Evolutionary conservation across 163 green algal species (phyloP).

Genomic region (Scenedesmus sp.): DNA sequence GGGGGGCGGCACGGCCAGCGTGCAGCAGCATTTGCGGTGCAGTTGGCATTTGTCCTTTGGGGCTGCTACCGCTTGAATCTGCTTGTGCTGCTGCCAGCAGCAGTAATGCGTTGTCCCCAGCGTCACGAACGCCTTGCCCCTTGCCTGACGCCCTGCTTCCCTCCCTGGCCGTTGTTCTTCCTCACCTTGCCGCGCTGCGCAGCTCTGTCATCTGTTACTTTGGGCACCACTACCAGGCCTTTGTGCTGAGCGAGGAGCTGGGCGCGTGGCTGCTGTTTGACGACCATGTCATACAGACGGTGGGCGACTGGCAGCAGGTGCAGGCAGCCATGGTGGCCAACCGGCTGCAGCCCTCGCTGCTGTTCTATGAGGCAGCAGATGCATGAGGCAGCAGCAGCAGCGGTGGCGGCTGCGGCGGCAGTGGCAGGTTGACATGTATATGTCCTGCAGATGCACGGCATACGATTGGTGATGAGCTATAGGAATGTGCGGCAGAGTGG

Average conservation of each 20-base stretch:
- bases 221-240: constrained; percentile 82
- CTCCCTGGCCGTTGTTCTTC: neutral
- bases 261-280: constrained; percentile 81
- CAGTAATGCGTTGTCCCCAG: no score
- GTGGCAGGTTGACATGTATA: neutral
- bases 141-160: no score
- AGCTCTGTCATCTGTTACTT: constrained; percentile 77
- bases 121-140: no score
- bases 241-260: constrained; percentile 76
- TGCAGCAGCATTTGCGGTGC: neutral
- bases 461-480: no score
- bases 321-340: constrained; percentile 57
- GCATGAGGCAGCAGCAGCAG: constrained; percentile 2
- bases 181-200: neutral
- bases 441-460: neutral
- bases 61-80: no score
- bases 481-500: no score
- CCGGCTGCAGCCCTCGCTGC: constrained; percentile 78
- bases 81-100: no score
- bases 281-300: constrained; percentile 69
- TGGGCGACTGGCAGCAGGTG: constrained; percentile 77
- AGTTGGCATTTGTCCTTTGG: no score
- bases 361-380: constrained; percentile 73
- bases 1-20: neutral
- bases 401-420: neutral